Evolutionary conservation across 305 asterid genomes (phyloP), one percentile per base, ranked within the genome.

Genomic region (Euphrasia arctica): DNA sequence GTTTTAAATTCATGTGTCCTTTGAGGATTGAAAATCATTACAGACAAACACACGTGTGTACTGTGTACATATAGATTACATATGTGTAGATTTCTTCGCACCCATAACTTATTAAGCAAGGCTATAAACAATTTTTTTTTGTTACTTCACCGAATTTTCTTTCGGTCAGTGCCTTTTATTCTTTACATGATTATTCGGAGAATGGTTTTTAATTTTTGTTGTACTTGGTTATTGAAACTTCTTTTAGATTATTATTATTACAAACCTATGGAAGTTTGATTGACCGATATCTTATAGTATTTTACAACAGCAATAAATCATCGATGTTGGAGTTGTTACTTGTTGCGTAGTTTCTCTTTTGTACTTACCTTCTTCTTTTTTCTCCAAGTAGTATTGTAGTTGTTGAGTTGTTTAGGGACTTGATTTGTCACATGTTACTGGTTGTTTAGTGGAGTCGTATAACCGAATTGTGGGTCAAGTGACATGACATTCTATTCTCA

Each of bases 1-100:
- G 27, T 8, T 45, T 69, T 62, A 18, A 59, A 43, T 15, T 49
- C 47, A 63, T n/a, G 36, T 27, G 58, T 60, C 66, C 59, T 12
- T 36, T 22, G 27, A 60, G 52, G 56, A 51, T 31, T 51, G 64
- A 36, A 50, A 51, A 54, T 27, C 48, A 43, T 13, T 36, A n/a
- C 25, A 11, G 3, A 10, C 47, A n/a, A 18, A n/a, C n/a, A 13
- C 14, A 45, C 31, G 22, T 54, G 14, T 54, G 34, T 56, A 29
- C 32, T 2, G 18, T 13, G 28, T 34, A 31, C 41, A 34, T 57
- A 62, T 60, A 31, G 18, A 51, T 3, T 51, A 49, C 34, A 49
- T 67, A 59, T 49, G 36, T 68, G 22, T 51, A 22, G 41, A 59
- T 58, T 49, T 59, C 27, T 4, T 60, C 3, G 42, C 41, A 34